These are phyloP conservation scores for Hortaea sp. DNA, from an alignment of 2,329 filamentous ascomycete species.

Conservation along the genomic window DNA sequence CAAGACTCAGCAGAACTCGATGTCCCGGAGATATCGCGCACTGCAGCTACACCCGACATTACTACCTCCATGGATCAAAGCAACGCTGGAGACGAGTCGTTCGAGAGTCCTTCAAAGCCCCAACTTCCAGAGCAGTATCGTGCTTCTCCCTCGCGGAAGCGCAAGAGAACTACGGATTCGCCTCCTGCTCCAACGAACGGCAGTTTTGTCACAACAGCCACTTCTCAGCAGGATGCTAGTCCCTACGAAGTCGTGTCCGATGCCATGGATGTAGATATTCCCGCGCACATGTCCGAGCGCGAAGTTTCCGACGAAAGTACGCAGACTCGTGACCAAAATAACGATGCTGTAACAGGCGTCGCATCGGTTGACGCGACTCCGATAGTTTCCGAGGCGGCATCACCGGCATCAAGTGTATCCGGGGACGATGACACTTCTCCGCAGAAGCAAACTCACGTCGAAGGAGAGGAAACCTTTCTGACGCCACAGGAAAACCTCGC, in stretches of 20 bases:
- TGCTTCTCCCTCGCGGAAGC: slow-evolving; percentile 16
- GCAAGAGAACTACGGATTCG: slow-evolving; percentile 17
- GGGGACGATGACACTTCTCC: slow-evolving; percentile 10
- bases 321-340: slow-evolving; percentile 4
- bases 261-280: too few relatives aligned
- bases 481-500: neutral
- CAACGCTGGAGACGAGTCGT: neutral
- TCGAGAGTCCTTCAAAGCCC: neutral
- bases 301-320: slow-evolving; percentile 8
- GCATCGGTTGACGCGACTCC: slow-evolving; percentile 13
- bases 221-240: slow-evolving; percentile 2
- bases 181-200: slow-evolving; percentile 7
- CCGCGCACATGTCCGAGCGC: slow-evolving; percentile 2
- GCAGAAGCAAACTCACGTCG: slow-evolving; percentile 2
- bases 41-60: neutral
- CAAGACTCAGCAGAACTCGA: slow-evolving; percentile 10
- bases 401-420: slow-evolving; percentile 15
- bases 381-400: slow-evolving; percentile 7
- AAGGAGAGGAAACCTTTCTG: neutral
- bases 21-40: slow-evolving; percentile 5
- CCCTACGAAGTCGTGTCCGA: neutral
- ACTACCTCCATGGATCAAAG: neutral
- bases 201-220: neutral
- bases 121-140: neutral
- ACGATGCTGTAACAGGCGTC: slow-evolving; percentile 4